Evolutionary conservation across 441 rosid genomes (phyloP), one percentile per base, ranked within the genome.

Genomic region (Kokia cookei): DNA sequence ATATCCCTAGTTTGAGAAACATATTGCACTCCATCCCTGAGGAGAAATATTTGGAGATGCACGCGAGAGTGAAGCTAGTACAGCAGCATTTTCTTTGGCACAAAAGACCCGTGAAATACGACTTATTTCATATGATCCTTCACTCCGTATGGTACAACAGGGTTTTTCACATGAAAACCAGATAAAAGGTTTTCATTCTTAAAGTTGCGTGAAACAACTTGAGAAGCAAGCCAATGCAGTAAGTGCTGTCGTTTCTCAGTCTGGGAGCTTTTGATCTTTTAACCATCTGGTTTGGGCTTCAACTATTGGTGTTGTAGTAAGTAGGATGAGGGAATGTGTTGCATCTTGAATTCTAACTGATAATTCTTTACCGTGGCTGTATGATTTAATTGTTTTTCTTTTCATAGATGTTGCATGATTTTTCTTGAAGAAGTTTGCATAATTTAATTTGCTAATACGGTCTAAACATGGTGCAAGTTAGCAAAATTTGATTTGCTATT

Each of bases 31-130:
- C 90, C 0, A 94, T 94, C 71, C 85, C 92, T 0, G 88, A 89
- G 71, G 85, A 91, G 75, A 86, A 77, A 81, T 94, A 91, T 76
- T 57, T 84, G 7, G 80, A 69, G 15, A 81, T 91, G 92, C 92
- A 88, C 60, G 54, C 47, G 3, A 81, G 86, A 60, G 87, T 89
- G 15, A 82, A 82, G 80, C 75, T 78, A 83, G 91, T 88, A 65
- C 91, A 88, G 43, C 78, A 73, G 77, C 94, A 91, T 87, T 91
- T 91, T 82, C 83, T 86, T 51, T 91, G 96, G 96, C 93, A 84
- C 71, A 88, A 84, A 76, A 79, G 65, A 2, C 93, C 93, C 32
- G 29, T 81, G 53, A 91, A 85, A 79, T 88, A 81, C 57, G 96
- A 91, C 72, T 69, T 89, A 63, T 89, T 91, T 55, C 89, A 89